Conservation (phyloP, 768 basidiomycete species). For the Kwoniella newhampshirensis region DNA sequence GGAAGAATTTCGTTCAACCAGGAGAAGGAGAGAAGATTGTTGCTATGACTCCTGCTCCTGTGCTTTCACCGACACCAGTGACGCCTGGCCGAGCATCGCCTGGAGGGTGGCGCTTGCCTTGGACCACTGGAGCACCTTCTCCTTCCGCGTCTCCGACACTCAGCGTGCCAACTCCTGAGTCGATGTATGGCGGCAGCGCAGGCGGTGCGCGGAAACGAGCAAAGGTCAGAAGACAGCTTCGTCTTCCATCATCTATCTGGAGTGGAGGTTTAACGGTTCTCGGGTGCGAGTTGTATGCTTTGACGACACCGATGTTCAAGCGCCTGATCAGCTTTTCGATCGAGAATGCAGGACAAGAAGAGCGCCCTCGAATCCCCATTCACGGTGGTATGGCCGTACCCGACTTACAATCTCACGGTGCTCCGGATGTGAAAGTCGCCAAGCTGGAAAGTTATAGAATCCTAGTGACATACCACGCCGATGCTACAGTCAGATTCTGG, state of each 20-base stretch:
- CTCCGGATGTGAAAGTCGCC: slow-evolving; percentile 49
- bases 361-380: slow-evolving; percentile 53
- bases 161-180: slow-evolving; percentile 37
- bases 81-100: slow-evolving; percentile 16
- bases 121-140: slow-evolving; percentile 30
- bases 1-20: slow-evolving; percentile 47
- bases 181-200: slow-evolving; percentile 16
- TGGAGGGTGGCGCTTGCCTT: slow-evolving; percentile 47
- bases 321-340: slow-evolving; percentile 56
- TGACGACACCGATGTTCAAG: slow-evolving; percentile 57
- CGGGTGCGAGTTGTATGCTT: slow-evolving; percentile 45
- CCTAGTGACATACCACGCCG: slow-evolving; percentile 64
- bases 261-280: slow-evolving; percentile 45
- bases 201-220: slow-evolving; percentile 5
- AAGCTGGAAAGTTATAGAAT: slow-evolving; percentile 62
- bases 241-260: slow-evolving; percentile 50
- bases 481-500: slow-evolving; percentile 68
- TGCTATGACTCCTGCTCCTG: slow-evolving; percentile 51
- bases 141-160: slow-evolving; percentile 30
- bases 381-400: slow-evolving; percentile 48
- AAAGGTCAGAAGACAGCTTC: slow-evolving; percentile 29
- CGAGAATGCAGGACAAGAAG: slow-evolving; percentile 59
- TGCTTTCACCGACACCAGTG: slow-evolving; percentile 12
- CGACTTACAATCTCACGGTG: slow-evolving; percentile 42
- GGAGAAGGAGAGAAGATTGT: slow-evolving; percentile 47